Base-by-base conservation (phyloP, 1,139 yeast genomes). In the Candida freyschussii region DNA sequence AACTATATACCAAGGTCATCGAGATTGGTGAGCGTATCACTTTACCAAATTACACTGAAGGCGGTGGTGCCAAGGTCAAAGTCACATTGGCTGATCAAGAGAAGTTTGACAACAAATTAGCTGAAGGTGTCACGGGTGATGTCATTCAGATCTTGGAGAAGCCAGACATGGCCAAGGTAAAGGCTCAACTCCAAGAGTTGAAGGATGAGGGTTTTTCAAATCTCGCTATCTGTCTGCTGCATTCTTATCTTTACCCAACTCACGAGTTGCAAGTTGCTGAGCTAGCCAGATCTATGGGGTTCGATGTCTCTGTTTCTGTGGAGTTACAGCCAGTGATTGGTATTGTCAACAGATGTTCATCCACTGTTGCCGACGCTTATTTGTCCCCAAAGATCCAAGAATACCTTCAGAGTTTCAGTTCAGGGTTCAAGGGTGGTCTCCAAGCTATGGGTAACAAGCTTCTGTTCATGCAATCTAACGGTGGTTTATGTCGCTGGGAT, bases 301-400 rank as follows among this genome's bases (percentile, higher is more conserved):
- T 81, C 53, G 73, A 75, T 47, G 64, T 81, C 18, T 78, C 87
- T 0, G 62, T 79, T 13, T 79, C 89, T 1, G 72, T 75, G 27
- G 70, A 75, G 45, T 65, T 80, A 15, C 72, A 78, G 32, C 87
- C 93, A 3, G 78, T 80, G 74, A 75, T 81, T 45, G 80, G 80
- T 52, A 69, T 73, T 34, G 75, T 82, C 14, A 69, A 81, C 19
- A 63, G 93, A 40, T 82, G 86, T 3, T 79, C 78, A 45, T 78
- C 87, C 13, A 69, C 86, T 4, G 75, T 77, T 11, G 86, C 83
- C 2, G 91, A 82, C 56, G 85, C 91, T 2, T 82, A 82, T 50
- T 57, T 82, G 37, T 79, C 87, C 4, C 93, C 93, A 1, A 80
- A 76, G 22, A 76, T 82, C 24, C 65, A 71, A 37, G 65, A 71